Evolutionary conservation across 1,284 basidiomycete species (phyloP).

Genomic region (Apiotrichum akiyoshidainum): DNA sequence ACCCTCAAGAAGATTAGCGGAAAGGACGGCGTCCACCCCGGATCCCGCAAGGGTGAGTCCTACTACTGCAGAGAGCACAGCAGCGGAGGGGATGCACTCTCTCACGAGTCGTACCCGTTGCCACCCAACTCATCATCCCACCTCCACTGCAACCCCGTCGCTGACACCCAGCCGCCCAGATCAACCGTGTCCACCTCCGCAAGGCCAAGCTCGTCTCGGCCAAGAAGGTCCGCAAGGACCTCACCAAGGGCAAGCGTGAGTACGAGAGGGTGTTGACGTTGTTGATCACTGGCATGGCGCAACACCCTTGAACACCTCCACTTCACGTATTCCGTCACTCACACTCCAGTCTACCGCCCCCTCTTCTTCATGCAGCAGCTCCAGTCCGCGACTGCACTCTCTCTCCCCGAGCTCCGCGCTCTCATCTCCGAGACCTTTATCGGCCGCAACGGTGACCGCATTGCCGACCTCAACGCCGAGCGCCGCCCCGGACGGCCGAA

Average conservation of each 20-base stretch:
- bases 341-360: slow-evolving; percentile 62
- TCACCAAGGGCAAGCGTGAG: slow-evolving; percentile 34
- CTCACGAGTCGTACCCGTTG: neutral
- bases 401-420: slow-evolving; percentile 65
- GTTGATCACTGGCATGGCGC: neutral
- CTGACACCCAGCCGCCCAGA: slow-evolving; percentile 61
- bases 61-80: neutral
- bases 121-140: neutral
- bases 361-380: slow-evolving; percentile 75
- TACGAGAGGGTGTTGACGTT: neutral
- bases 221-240: slow-evolving; percentile 56
- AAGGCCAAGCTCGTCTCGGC: slow-evolving; percentile 64
- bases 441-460: slow-evolving; percentile 64
- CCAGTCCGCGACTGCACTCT: slow-evolving; percentile 58
- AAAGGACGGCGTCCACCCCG: slow-evolving; percentile 48
- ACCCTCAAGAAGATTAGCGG: slow-evolving; percentile 52
- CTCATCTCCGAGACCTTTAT: slow-evolving; percentile 71
- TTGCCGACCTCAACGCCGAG: slow-evolving; percentile 62
- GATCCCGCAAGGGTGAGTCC: slow-evolving; percentile 46
- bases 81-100: neutral
- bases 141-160: neutral
- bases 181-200: slow-evolving; percentile 67
- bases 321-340: slow-evolving; percentile 4
- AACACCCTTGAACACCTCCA: neutral
- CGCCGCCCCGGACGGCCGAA: slow-evolving; percentile 76